phyloP scores from a whole-genome alignment of 352 stramenopile genomes.

The Pythium myriotylum region DNA sequence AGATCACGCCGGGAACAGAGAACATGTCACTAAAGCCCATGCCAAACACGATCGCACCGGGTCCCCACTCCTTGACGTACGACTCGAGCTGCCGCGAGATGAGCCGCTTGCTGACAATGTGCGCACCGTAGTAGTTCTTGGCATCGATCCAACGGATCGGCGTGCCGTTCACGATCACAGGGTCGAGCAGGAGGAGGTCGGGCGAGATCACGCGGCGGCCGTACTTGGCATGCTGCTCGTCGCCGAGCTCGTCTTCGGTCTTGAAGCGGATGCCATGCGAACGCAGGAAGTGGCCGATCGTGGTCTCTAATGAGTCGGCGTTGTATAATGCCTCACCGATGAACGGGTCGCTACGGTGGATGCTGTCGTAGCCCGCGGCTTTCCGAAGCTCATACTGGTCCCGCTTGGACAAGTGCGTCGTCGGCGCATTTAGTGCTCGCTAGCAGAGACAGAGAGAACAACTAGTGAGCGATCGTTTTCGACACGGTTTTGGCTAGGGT shows the following conservation, averaged over 20 bases:
- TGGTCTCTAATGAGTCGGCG: slow-evolving; percentile 69
- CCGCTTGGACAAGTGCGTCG: slow-evolving; percentile 57
- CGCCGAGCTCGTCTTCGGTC: slow-evolving; percentile 71
- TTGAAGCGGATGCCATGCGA: slow-evolving; percentile 72
- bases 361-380: slow-evolving; percentile 77
- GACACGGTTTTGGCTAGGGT: no score
- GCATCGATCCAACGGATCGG: slow-evolving; percentile 87
- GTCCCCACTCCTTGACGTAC: slow-evolving; percentile 88
- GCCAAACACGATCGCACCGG: slow-evolving; percentile 81
- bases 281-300: slow-evolving; percentile 73
- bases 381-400: slow-evolving; percentile 76
- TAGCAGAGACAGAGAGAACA: slow-evolving; percentile 32
- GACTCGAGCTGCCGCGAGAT: slow-evolving; percentile 81
- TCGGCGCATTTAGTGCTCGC: slow-evolving; percentile 53
- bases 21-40: slow-evolving; percentile 91
- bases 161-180: slow-evolving; percentile 81
- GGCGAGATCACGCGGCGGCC: slow-evolving; percentile 78
- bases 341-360: slow-evolving; percentile 84
- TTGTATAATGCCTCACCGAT: slow-evolving; percentile 74
- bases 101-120: slow-evolving; percentile 86
- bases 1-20: slow-evolving; percentile 75
- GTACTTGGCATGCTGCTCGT: slow-evolving; percentile 63
- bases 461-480: no score
- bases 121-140: slow-evolving; percentile 89
- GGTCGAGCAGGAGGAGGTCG: slow-evolving; percentile 80